Evolutionary conservation across 106 monocot species (phyloP).

Genomic region (Dioscorea zingiberensis): DNA sequence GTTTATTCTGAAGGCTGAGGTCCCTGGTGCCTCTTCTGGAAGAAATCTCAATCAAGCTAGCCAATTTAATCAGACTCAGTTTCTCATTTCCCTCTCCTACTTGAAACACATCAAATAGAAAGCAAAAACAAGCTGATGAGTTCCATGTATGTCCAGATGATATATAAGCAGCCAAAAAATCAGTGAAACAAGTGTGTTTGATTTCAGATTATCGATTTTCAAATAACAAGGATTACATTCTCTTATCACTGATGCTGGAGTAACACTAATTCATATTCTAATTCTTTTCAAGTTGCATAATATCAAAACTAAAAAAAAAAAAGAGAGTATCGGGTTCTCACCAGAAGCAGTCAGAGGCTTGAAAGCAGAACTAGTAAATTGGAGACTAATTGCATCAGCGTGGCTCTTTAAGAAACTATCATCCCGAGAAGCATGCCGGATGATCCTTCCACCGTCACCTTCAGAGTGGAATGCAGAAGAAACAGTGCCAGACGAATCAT

Average conservation of each 20-base stretch:
- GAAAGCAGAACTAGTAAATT: too few species aligned
- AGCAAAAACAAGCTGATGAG: too few species aligned
- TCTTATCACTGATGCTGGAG: too few species aligned
- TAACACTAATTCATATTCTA: not conserved
- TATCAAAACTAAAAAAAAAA: not conserved
- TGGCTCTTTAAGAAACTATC: constrained; percentile 16
- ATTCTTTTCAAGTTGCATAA: not conserved
- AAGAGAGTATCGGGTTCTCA: constrained; percentile 8
- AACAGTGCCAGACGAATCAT: not conserved
- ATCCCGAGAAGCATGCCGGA: constrained; percentile 8
- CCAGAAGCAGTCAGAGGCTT: constrained; percentile 2
- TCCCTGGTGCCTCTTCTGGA: constrained; percentile 29
- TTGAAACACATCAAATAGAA: not conserved
- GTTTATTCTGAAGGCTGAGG: constrained; percentile 37
- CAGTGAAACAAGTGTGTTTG: too few species aligned
- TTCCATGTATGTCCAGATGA: too few species aligned
- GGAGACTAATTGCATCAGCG: too few species aligned
- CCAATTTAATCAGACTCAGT: constrained; percentile 27
- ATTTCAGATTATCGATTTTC: not conserved
- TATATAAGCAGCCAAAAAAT: too few species aligned
- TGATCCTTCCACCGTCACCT: not conserved
- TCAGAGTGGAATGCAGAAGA: not conserved
- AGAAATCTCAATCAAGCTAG: constrained; percentile 32
- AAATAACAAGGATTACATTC: too few species aligned
- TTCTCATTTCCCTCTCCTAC: constrained; percentile 23